phyloP scores from a whole-genome alignment of 345 rosid species.

The Streptanthus diversifolius region DNA sequence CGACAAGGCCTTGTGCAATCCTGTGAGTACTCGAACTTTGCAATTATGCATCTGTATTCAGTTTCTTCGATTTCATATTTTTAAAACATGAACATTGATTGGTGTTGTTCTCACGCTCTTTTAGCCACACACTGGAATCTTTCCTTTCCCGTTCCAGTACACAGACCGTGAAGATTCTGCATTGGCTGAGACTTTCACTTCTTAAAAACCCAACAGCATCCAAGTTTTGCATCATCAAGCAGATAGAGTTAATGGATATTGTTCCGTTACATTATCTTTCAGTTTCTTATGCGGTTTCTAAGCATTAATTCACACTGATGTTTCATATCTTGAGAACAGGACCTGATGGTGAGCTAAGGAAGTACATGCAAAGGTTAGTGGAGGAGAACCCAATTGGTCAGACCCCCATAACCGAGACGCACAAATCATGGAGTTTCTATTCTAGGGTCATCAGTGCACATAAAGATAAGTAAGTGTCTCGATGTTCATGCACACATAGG shows the following conservation, averaged over 20 bases:
- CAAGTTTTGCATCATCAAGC: neutral
- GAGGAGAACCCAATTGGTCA: slow-evolving; percentile 77
- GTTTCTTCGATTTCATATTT: neutral
- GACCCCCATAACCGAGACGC: slow-evolving; percentile 51
- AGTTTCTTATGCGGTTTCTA: neutral
- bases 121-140: slow-evolving; percentile 69
- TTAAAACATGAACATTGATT: neutral
- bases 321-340: slow-evolving; percentile 42
- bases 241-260: neutral
- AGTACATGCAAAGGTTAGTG: slow-evolving; percentile 62
- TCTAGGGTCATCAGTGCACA: slow-evolving; percentile 34
- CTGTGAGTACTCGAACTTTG: slow-evolving; percentile 38
- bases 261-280: neutral
- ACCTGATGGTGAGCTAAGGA: slow-evolving; percentile 68
- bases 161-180: slow-evolving; percentile 46
- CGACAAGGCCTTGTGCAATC: slow-evolving; percentile 79
- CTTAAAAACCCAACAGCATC: neutral
- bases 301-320: neutral
- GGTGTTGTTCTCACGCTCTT: slow-evolving; percentile 9
- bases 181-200: slow-evolving; percentile 54
- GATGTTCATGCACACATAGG: neutral
- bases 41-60: slow-evolving; percentile 3
- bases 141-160: slow-evolving; percentile 59
- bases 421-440: slow-evolving; percentile 58
- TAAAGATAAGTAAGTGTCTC: neutral